Conservation (phyloP, 192 early-diverging fungal genomes). For the Entomortierella lignicola region DNA sequence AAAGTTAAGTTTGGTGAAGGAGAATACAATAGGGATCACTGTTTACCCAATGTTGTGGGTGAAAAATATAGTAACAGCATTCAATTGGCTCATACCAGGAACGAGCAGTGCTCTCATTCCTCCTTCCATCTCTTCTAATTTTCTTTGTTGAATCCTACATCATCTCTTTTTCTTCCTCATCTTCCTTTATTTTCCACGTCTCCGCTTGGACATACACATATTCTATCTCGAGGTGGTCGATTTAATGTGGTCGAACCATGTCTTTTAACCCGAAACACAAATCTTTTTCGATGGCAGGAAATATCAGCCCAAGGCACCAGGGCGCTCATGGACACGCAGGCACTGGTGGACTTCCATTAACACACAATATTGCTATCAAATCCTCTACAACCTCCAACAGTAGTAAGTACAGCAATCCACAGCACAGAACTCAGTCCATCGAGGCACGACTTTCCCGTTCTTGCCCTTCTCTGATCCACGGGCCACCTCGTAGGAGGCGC, state of each 20-base stretch:
- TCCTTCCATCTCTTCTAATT: background rate
- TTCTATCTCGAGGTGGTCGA: too few species aligned
- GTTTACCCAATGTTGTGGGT: background rate
- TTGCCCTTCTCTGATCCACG: conserved; percentile 28
- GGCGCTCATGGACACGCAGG: conserved; percentile 47
- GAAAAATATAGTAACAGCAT: conserved; percentile 2
- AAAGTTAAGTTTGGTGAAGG: too few species aligned
- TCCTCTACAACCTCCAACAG: conserved; percentile 3
- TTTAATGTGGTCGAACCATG: too few species aligned
- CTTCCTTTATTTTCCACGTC: background rate
- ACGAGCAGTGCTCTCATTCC: background rate
- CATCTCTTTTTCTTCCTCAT: conserved; percentile 3
- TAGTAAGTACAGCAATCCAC: background rate
- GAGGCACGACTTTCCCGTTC: conserved; percentile 28
- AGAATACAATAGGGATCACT: too few species aligned
- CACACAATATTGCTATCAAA: conserved; percentile 33
- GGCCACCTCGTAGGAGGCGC: conserved; percentile 23
- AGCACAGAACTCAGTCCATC: conserved; percentile 39
- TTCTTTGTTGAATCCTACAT: background rate
- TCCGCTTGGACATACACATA: background rate
- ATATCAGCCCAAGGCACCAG: conserved; percentile 23
- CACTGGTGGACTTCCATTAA: conserved; percentile 38
- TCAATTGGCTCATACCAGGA: background rate
- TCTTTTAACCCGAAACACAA: conserved; percentile 40
- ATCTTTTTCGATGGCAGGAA: conserved; percentile 19